phyloP scores from a whole-genome alignment of 805 yeast species.

The Yamadazyma scolyti region DNA sequence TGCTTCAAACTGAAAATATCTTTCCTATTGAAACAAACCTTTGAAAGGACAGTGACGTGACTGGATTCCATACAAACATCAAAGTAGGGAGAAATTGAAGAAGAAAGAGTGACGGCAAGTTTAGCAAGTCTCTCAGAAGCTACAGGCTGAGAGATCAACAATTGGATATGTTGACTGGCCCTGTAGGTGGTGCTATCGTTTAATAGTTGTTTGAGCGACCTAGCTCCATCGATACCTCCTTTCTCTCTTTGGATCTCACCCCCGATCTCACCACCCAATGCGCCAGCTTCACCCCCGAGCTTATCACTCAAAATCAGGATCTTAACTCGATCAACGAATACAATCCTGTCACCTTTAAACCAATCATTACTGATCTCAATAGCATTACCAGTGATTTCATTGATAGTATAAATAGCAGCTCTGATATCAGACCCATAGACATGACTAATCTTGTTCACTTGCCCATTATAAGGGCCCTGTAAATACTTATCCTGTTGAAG shows the following conservation, averaged over 20 bases:
- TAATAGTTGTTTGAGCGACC: no score
- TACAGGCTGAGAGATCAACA: slow-evolving; percentile 20
- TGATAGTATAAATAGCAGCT: slow-evolving; percentile 13
- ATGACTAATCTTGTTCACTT: no score
- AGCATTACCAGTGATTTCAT: slow-evolving; percentile 15
- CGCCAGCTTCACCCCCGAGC: no score
- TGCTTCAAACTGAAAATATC: slow-evolving; percentile 11
- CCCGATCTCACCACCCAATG: no score
- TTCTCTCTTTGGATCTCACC: no score
- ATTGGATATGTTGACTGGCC: neutral
- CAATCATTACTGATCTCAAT: slow-evolving; percentile 9
- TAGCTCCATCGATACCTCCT: no score
- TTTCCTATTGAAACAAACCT: slow-evolving; percentile 18
- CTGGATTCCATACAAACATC: slow-evolving; percentile 46
- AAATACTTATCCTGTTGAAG: no score
- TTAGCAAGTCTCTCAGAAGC: slow-evolving; percentile 38
- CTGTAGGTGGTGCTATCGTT: no score
- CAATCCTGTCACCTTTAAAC: no score
- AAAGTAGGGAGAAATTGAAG: slow-evolving; percentile 40
- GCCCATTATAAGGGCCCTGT: no score
- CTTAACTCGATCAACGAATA: no score
- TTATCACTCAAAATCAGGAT: no score
- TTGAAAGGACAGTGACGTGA: slow-evolving; percentile 28
- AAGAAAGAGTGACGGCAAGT: slow-evolving; percentile 35
- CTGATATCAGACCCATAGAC: slow-evolving; percentile 8